These are phyloP conservation scores for Termitomyces sp. DNA, from an alignment of 768 basidiomycete species.

Conservation along the genomic window DNA sequence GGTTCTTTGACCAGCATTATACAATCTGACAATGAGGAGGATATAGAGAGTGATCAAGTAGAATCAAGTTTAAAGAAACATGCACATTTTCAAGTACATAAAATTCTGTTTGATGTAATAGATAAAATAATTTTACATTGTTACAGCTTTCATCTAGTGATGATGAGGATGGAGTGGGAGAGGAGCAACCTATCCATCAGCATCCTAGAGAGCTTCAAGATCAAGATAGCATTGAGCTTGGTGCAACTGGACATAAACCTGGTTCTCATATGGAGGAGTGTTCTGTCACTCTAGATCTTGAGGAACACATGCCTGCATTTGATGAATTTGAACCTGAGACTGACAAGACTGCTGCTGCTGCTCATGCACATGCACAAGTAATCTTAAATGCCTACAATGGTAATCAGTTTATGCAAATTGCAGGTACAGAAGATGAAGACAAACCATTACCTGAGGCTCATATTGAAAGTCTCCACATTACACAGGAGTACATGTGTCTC, in stretches of 20 bases:
- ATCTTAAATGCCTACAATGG: neutral
- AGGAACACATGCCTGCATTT: neutral
- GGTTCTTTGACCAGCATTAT: too few relatives aligned
- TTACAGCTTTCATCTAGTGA: too few relatives aligned
- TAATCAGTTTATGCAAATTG: neutral
- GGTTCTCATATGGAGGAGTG: neutral
- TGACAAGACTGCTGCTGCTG: neutral
- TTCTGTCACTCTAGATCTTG: neutral
- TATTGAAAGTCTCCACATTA: neutral
- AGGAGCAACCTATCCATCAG: too few relatives aligned
- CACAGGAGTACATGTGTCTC: slow-evolving; percentile 11
- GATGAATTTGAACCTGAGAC: neutral
- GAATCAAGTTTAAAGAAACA: too few relatives aligned
- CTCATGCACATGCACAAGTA: neutral
- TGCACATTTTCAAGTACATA: too few relatives aligned
- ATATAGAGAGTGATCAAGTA: too few relatives aligned
- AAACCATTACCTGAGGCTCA: neutral
- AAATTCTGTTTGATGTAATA: too few relatives aligned
- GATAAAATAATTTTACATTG: too few relatives aligned
- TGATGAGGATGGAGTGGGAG: too few relatives aligned
- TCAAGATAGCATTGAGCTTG: neutral
- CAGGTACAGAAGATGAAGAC: neutral
- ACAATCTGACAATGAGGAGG: too few relatives aligned
- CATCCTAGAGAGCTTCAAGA: neutral
- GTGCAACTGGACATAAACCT: neutral